Conservation (phyloP, 2,329 filamentous ascomycete species). For the Aspergillus quadrilineatus region DNA sequence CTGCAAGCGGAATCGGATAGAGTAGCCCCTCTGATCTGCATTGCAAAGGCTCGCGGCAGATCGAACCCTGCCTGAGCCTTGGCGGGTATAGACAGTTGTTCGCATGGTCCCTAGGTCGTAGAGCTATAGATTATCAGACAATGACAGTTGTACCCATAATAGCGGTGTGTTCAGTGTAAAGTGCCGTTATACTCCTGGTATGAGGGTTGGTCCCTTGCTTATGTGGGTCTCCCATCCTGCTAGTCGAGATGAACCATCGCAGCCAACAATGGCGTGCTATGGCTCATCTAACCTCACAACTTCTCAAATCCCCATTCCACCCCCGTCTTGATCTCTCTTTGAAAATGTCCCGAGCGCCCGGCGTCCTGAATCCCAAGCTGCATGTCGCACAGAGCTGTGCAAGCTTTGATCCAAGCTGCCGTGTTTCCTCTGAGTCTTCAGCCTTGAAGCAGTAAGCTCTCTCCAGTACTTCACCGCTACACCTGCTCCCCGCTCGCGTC, state of each 20-base stretch:
- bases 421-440: neutral
- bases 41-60: neutral
- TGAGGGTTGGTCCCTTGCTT: neutral
- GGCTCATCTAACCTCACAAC: constrained; percentile 10
- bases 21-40: neutral
- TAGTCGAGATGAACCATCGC: constrained; percentile 19
- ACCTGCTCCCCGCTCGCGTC: neutral
- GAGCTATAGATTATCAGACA: no score
- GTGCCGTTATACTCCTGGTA: neutral
- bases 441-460: neutral
- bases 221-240: neutral
- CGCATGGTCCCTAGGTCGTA: neutral
- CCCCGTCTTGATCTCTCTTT: neutral
- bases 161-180: neutral
- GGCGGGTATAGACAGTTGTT: neutral
- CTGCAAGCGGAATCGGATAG: neutral
- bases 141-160: no score
- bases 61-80: neutral
- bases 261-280: constrained; percentile 24
- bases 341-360: neutral
- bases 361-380: neutral
- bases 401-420: neutral
- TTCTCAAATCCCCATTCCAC: neutral
- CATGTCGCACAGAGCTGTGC: neutral
- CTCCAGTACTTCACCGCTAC: constrained; percentile 5